Conservation (phyloP, 2,329 filamentous ascomycete species). For the Alternaria metachromatica region DNA sequence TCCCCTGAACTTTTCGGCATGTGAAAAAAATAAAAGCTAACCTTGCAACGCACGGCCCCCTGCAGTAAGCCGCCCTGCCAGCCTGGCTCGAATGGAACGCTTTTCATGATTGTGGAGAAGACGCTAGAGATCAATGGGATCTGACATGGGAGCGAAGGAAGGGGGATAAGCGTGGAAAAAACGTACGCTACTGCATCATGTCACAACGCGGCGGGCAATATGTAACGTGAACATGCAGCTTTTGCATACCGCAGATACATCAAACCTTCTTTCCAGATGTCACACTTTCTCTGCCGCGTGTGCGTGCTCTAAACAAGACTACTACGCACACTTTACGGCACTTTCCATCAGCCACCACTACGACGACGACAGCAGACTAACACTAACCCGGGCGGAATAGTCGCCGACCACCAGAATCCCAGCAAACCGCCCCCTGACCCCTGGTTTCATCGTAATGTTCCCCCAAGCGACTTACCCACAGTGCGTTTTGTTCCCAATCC, state of each 20-base stretch:
- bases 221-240: slow-evolving; percentile 7
- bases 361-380: not conserved
- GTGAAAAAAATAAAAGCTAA: slow-evolving; percentile 5
- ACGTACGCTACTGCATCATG: slow-evolving; percentile 16
- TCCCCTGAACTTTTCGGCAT: slow-evolving; percentile 1
- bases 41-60: slow-evolving; percentile 1
- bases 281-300: not conserved
- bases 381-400: not conserved
- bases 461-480: slow-evolving; percentile 2
- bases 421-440: slow-evolving; percentile 2
- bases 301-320: not conserved
- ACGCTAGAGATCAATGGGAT: slow-evolving; percentile 4
- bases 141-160: slow-evolving; percentile 4
- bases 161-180: slow-evolving; percentile 5
- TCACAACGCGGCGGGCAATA: slow-evolving; percentile 4
- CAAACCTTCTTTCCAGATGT: slow-evolving; percentile 2
- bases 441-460: slow-evolving; percentile 5
- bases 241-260: not conserved
- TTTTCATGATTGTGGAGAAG: slow-evolving; percentile 12
- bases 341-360: not conserved
- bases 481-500: not conserved
- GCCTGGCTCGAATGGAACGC: slow-evolving; percentile 2
- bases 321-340: not conserved
- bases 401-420: not conserved
- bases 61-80: slow-evolving; percentile 1